Base-by-base conservation (phyloP, 306 rosid genomes). In the Rosa persica region DNA sequence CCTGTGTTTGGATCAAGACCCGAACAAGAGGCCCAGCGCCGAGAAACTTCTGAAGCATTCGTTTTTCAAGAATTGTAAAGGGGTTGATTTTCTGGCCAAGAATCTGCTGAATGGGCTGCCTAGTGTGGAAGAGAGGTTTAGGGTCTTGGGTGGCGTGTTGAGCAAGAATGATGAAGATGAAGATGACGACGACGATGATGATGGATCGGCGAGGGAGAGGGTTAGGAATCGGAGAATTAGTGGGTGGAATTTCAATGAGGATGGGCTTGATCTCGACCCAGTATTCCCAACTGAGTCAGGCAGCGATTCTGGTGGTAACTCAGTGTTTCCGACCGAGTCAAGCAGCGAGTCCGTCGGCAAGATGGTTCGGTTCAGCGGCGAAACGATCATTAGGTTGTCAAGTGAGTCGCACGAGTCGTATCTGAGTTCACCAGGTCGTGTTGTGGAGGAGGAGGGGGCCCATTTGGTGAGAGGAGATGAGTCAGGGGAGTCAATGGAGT, bases 181-280 rank as follows among this genome's bases (percentile, higher is more conserved):
- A 0, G 83, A 70, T 8, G 81, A 86, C 0, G 86, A 60, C 10
- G 84, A 70, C 0, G 75, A 74, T 0, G 39, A 12, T 0, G 76
- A 69, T 5, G 5, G 19, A 30, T 30, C 36, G 5, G 5, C 0
- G 78, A 58, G 25, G 44, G 15, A 16, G 12, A 73, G 51, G 12
- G 72, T 51, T 7, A 80, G 76, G 57, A 49, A 43, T 4, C 81
- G 90, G 73, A 90, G 90, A 76, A 87, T 93, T 6, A 89, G 88
- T 51, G 88, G 90, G 8, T 90, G 94, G 96, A 87, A 89, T 70
- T 93, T 86, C 83, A 88, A 93, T 54, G 91, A 90, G 81, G 91
- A 90, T 0, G 89, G 83, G 2, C 82, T 93, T 67, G 57, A 85
- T 19, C 87, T 93, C 19, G 81, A 87, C 12, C 89, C 92, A 5